Percentiles rank a stretch among this genome's conserved stretches.
phyloP scores from a whole-genome alignment of 768 basidiomycete species.

The Hericium alpestre region DNA sequence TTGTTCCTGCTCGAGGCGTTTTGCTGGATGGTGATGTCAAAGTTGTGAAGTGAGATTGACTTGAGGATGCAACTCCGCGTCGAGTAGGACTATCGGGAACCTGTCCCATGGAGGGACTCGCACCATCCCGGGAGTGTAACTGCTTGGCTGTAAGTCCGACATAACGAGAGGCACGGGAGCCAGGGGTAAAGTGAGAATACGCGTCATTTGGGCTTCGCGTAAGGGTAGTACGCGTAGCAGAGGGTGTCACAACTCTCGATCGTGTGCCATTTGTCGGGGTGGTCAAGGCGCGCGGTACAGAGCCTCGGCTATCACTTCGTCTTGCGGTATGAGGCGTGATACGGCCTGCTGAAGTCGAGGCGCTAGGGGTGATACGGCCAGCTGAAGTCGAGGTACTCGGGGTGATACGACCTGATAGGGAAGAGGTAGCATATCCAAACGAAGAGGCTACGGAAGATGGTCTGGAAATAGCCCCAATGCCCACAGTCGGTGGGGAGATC shows the following conservation, averaged over 20 bases:
- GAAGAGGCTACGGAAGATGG: conserved; percentile 78
- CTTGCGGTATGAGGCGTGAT: conserved; percentile 23
- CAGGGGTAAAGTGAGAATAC: conserved; percentile 43
- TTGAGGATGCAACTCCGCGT: conserved; percentile 4
- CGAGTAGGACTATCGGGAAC: conserved; percentile 16
- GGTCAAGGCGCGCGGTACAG: conserved; percentile 25
- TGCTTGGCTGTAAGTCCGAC: conserved; percentile 38
- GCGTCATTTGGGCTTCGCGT: neutral
- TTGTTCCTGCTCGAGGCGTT: conserved; percentile 50
- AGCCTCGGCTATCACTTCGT: conserved; percentile 25
- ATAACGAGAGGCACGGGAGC: conserved; percentile 79
- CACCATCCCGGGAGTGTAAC: conserved; percentile 36
- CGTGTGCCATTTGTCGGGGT: conserved; percentile 16
- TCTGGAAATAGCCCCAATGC: conserved; percentile 38
- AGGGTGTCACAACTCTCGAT: conserved; percentile 31
- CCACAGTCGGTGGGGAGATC: conserved; percentile 67
- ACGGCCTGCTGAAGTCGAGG: conserved; percentile 16
- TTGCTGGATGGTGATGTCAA: conserved; percentile 44
- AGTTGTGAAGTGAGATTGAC: conserved; percentile 2
- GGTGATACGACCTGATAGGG: conserved; percentile 18
- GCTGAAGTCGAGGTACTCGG: conserved; percentile 20
- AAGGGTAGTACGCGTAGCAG: conserved; percentile 24
- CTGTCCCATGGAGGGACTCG: no score
- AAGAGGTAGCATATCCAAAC: conserved; percentile 38
- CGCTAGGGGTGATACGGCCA: conserved; percentile 49